Conservation (phyloP, 345 rosid genomes). For the Populus ilicifolia region DNA sequence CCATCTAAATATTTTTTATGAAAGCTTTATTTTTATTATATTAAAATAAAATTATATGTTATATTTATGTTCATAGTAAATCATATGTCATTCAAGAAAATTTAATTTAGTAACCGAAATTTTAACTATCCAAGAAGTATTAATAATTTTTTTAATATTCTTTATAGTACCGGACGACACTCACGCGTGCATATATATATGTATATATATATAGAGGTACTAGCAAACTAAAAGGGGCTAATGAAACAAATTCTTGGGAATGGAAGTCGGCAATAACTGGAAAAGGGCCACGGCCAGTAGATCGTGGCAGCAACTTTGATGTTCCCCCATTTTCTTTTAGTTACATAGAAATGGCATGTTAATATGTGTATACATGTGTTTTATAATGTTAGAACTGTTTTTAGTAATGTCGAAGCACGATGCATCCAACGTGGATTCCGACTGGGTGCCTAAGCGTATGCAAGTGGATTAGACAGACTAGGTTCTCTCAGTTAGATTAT, state of each 20-base stretch:
- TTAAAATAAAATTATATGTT: too few relatives aligned
- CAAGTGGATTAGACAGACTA: conserved; percentile 16
- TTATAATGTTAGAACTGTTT: not conserved
- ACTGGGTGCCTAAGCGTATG: conserved; percentile 2
- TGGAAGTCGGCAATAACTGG: not conserved
- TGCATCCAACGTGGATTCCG: conserved; percentile 42
- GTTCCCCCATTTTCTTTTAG: not conserved
- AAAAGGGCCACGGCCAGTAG: not conserved
- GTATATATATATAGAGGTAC: not conserved
- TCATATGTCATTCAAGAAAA: too few relatives aligned
- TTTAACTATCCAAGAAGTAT: too few relatives aligned
- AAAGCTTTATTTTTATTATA: too few relatives aligned
- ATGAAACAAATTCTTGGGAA: not conserved
- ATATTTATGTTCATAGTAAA: too few relatives aligned
- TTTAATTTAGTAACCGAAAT: too few relatives aligned
- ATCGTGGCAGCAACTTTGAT: not conserved
- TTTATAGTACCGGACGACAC: too few relatives aligned
- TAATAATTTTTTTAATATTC: too few relatives aligned
- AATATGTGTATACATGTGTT: not conserved
- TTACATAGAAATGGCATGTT: not conserved
- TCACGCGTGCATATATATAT: too few relatives aligned
- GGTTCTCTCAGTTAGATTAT: conserved; percentile 2
- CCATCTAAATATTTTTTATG: too few relatives aligned
- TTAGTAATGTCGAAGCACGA: conserved; percentile 14
- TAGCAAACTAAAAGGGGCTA: not conserved